Evolutionary conservation across 1,139 yeast genomes (phyloP), one percentile per base, ranked within the genome.

Genomic region (Pichia sp.): DNA sequence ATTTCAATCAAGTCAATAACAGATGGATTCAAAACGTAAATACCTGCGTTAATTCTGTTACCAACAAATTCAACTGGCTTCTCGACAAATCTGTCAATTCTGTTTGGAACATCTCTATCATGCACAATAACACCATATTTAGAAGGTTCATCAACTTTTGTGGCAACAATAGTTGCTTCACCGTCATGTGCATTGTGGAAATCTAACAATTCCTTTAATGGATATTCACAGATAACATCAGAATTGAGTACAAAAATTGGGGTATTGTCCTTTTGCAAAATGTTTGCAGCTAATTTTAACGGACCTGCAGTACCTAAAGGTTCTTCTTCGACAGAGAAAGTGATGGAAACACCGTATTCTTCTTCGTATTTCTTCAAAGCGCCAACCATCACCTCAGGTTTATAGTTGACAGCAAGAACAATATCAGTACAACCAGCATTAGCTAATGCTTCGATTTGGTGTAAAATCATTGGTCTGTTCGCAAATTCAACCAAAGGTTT

Each of bases 251-350:
- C 99, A 59, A 93, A 93, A 72, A 93, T 88, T 52, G 99, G 99
- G 46, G 95, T 71, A 66, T 85, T 79, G 68, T 93, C 98, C 75
- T 91, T 93, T 69, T 78, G 84, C 66, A 91, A 77, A 46, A 91
- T 82, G 54, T 84, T 76, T 71, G 89, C 97, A 53, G 99, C 98
- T 61, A 91, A 83, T 71, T 89, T 91, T 64, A 91, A 77, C 51
- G 99, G 99, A 65, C 99, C 99, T 53, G 98, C 98, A 53, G 99
- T 91, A 53, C 97, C 99, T 64, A 93, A 77, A 48, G 98, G 98
- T 72, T 93, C 99, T 64, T 91, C 94, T 73, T 93, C 99, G 54
- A 93, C 97, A 41, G 96, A 86, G 72, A 93, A 93, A 46, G 97
- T 88, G 68, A 93, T 93, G 58, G 74, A 72, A 53, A 93, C 95